A percentile compares a stretch with the other conserved stretches of the same genome.
phyloP scores from a whole-genome alignment of 768 basidiomycete species.

The Calocybe indica region DNA sequence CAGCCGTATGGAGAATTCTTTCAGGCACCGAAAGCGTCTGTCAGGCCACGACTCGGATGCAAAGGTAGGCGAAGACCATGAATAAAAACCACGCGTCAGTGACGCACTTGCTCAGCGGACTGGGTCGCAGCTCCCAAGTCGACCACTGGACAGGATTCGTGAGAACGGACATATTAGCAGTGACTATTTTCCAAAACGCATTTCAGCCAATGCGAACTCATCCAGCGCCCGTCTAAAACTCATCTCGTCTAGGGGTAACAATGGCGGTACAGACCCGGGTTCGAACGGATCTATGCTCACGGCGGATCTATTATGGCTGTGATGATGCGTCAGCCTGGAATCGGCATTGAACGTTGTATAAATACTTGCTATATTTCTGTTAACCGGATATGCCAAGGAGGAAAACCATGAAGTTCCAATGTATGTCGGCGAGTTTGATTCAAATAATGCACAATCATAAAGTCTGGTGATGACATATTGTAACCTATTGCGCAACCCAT shows the following conservation, averaged over 20 bases:
- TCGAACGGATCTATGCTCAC: too few relatives aligned
- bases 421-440: conserved; percentile 34
- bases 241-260: conserved; percentile 37
- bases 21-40: too few relatives aligned
- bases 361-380: conserved; percentile 70
- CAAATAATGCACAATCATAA: conserved; percentile 69
- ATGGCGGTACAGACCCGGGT: too few relatives aligned
- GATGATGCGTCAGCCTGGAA: neutral
- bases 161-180: too few relatives aligned
- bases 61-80: too few relatives aligned
- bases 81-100: too few relatives aligned
- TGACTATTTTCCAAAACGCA: conserved; percentile 67
- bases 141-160: too few relatives aligned
- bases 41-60: too few relatives aligned
- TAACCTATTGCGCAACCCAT: conserved; percentile 27
- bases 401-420: conserved; percentile 68
- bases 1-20: too few relatives aligned
- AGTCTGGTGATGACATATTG: conserved; percentile 62
- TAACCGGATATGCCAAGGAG: conserved; percentile 81
- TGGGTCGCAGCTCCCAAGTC: too few relatives aligned
- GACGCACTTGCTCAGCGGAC: too few relatives aligned
- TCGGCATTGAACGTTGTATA: neutral
- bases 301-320: conserved; percentile 20
- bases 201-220: conserved; percentile 67
- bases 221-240: conserved; percentile 69